These are phyloP conservation scores for Pleurotus salmoneostramineus DNA, from an alignment of 768 basidiomycete species.

Conservation along the genomic window DNA sequence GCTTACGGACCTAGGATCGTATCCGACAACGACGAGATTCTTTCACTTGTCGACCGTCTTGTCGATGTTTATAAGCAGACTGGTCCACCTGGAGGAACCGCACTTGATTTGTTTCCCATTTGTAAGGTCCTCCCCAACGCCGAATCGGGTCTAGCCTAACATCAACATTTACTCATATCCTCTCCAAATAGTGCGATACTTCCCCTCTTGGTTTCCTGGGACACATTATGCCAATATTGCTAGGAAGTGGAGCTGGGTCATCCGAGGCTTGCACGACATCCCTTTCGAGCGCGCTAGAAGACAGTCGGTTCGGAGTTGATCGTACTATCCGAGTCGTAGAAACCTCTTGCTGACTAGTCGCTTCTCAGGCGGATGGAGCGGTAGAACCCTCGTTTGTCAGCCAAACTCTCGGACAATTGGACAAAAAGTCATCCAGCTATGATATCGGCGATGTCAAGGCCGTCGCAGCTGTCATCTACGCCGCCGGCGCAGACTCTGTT, in stretches of 20 bases:
- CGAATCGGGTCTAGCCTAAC: no score
- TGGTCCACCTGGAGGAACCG: conserved; percentile 12
- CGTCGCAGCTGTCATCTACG: conserved; percentile 47
- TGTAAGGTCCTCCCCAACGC: background rate
- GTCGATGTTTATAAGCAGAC: conserved; percentile 3
- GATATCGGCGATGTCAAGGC: conserved; percentile 53
- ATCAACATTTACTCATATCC: background rate
- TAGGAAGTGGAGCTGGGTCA: background rate
- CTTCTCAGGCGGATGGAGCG: background rate
- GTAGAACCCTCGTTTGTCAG: background rate
- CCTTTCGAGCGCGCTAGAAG: background rate
- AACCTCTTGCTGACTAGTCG: background rate
- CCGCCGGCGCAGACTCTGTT: conserved; percentile 41
- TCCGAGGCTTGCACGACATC: background rate
- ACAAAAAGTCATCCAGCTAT: conserved; percentile 29
- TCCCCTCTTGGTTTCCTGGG: conserved; percentile 7
- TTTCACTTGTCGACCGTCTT: conserved; percentile 7
- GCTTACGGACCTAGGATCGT: conserved; percentile 14
- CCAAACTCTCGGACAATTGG: conserved; percentile 17
- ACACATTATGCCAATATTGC: conserved; percentile 5
- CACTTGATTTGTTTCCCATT: conserved; percentile 15
- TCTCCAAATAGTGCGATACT: background rate
- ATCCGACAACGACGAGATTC: conserved; percentile 12
- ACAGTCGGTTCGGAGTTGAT: background rate
- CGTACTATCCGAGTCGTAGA: background rate